Percentiles rank a stretch among this genome's conserved stretches.
These are phyloP conservation scores for Leucoagaricus sp. DNA, from an alignment of 1,284 basidiomycete species.

Conservation along the genomic window DNA sequence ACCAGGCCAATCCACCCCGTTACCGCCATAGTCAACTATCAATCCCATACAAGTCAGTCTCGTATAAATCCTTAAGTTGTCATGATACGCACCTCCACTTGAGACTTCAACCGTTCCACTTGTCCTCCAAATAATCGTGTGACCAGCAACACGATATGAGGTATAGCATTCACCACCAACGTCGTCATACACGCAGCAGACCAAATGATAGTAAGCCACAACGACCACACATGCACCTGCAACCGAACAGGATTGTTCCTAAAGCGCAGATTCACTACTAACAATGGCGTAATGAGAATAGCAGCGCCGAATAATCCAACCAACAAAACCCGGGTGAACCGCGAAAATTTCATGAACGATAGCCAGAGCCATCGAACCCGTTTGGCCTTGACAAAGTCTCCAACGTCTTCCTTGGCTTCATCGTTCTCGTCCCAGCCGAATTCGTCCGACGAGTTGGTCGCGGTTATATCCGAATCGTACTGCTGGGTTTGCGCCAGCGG, in stretches of 20 bases:
- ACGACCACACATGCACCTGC: slow-evolving; percentile 69
- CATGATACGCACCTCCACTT: slow-evolving; percentile 55
- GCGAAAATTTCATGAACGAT: slow-evolving; percentile 67
- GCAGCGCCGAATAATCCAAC: slow-evolving; percentile 58
- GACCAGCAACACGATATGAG: slow-evolving; percentile 56
- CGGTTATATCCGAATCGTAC: slow-evolving; percentile 55
- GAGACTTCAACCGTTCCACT: slow-evolving; percentile 62
- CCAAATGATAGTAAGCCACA: slow-evolving; percentile 75
- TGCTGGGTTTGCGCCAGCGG: slow-evolving; percentile 13
- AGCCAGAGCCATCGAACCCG: slow-evolving; percentile 59
- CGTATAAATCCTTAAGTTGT: background rate
- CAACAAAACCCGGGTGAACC: slow-evolving; percentile 56
- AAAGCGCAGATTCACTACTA: slow-evolving; percentile 68
- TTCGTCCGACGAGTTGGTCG: slow-evolving; percentile 65
- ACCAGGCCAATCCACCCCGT: slow-evolving; percentile 69
- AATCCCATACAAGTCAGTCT: slow-evolving; percentile 13
- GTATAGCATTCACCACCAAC: slow-evolving; percentile 64
- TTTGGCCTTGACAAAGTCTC: slow-evolving; percentile 41
- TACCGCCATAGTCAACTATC: slow-evolving; percentile 67
- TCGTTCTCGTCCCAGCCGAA: slow-evolving; percentile 75
- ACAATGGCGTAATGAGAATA: slow-evolving; percentile 66
- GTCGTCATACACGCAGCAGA: slow-evolving; percentile 62
- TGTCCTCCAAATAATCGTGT: slow-evolving; percentile 55
- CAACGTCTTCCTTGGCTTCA: slow-evolving; percentile 18
- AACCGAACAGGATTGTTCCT: slow-evolving; percentile 44